Conservation (phyloP, 2,329 filamentous ascomycete species). For the Massarina eburnea region DNA sequence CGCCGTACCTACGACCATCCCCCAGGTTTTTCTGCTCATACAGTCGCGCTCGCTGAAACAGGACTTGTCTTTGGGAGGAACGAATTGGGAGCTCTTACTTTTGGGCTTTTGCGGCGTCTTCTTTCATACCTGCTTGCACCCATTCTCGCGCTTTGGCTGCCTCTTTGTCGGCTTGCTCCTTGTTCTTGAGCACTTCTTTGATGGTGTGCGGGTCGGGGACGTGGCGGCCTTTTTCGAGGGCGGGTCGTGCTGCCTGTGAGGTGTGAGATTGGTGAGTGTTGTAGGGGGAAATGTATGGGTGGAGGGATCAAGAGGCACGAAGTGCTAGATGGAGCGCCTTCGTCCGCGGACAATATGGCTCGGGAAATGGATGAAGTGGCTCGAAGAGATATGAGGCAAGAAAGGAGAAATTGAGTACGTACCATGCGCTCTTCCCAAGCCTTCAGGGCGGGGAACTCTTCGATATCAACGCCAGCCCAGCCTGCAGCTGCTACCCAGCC, state of each 20-base stretch:
- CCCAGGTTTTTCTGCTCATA: background rate
- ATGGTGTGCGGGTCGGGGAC: slow-evolving; percentile 66
- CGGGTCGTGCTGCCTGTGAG: slow-evolving; percentile 61
- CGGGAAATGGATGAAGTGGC: background rate
- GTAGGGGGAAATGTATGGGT: background rate
- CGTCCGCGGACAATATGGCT: too few species aligned
- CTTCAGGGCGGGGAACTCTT: slow-evolving; percentile 74
- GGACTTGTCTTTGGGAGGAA: too few species aligned
- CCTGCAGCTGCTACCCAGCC: slow-evolving; percentile 69
- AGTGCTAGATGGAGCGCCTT: too few species aligned
- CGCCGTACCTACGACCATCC: too few species aligned
- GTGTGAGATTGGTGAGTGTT: background rate
- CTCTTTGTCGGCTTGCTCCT: slow-evolving; percentile 60
- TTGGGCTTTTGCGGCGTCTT: slow-evolving; percentile 49
- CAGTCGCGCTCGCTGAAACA: too few species aligned
- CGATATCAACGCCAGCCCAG: slow-evolving; percentile 67
- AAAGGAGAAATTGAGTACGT: background rate
- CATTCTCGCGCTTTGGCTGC: slow-evolving; percentile 58
- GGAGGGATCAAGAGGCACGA: too few species aligned
- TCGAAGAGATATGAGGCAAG: background rate
- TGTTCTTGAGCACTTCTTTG: slow-evolving; percentile 61
- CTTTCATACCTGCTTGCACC: slow-evolving; percentile 71
- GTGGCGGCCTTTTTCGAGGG: slow-evolving; percentile 73
- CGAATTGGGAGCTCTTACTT: slow-evolving; percentile 25
- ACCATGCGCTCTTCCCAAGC: slow-evolving; percentile 73